Base-by-base conservation (phyloP, 2,329 filamentous ascomycete species). In the Apiospora pterosperma region DNA sequence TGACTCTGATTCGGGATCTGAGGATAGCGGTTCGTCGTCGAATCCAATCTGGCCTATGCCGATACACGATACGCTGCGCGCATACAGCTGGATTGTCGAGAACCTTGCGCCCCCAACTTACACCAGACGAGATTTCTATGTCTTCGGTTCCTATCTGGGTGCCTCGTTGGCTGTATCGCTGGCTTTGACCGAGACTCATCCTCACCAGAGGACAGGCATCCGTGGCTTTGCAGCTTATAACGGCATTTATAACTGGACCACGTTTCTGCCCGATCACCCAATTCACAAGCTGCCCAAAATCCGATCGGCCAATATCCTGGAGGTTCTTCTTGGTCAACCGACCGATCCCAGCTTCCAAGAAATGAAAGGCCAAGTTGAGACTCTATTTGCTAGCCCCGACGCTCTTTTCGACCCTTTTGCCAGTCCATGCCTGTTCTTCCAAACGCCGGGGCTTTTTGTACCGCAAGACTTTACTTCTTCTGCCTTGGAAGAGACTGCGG, bases 211-310 rank as follows among this genome's bases (percentile, higher is more conserved):
- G 36, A 79, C 85, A 70, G 79, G 77, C 42, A 77, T 89, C 52
- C 80, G 84, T 11, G 86, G 86, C 8, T 73, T 88, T 36, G 76
- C 86, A 19, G 81, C 82, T 8, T 84, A 84, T 74, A 87, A 90
- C 68, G 87, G 86, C 48, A 80, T 90, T 65, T 90, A 87, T 76
- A 84, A 90, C 76, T 90, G 87, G 88, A 87, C 85, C 64, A 84
- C 80, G 73, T 85, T 88, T 65, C 78, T 87, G 12, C 83, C 84
- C 0, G 80, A 84, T 67, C 84, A 88, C 64, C 79, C 77, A 7
- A 74, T 81, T 66, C 81, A 85, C 68, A 68, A 72, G 38, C 64
- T 64, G 6, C 63, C 69, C 1, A 62, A 67, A 11, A 71, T 66
- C 34, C 64, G 36, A 48, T 31, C 61, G 21, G 14, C 21, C 59